Conservation (phyloP, 805 yeast species). For the Suhomyces pyralidae region DNA sequence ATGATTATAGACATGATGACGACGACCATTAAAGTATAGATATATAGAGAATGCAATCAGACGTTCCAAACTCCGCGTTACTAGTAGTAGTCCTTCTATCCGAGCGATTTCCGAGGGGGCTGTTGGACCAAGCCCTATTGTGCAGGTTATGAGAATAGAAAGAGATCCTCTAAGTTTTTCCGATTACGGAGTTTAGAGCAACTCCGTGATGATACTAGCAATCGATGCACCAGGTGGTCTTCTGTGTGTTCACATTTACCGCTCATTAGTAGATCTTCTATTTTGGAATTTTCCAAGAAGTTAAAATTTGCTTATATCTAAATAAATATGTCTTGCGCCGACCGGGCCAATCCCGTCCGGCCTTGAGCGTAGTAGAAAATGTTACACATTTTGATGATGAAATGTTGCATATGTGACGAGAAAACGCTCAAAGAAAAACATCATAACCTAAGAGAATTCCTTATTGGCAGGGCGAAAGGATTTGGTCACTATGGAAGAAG, state of each 20-base stretch:
- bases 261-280: background rate
- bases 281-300: background rate
- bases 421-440: background rate
- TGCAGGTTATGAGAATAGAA: background rate
- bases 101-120: background rate
- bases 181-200: background rate
- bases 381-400: background rate
- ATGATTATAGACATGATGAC: constrained; percentile 42
- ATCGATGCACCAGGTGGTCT: background rate
- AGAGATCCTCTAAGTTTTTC: background rate
- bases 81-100: background rate
- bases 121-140: background rate
- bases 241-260: background rate
- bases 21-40: constrained; percentile 19
- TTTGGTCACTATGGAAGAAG: background rate
- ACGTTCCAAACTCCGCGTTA: background rate
- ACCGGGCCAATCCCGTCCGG: background rate
- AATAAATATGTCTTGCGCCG: background rate
- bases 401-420: constrained; percentile 3
- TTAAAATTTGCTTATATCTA: background rate
- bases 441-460: background rate
- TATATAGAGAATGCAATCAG: background rate
- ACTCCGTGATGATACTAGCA: background rate
- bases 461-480: background rate
- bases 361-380: background rate